phyloP scores from a whole-genome alignment of 2,329 filamentous ascomycete genomes.

The Chaetomiaceae sp. region DNA sequence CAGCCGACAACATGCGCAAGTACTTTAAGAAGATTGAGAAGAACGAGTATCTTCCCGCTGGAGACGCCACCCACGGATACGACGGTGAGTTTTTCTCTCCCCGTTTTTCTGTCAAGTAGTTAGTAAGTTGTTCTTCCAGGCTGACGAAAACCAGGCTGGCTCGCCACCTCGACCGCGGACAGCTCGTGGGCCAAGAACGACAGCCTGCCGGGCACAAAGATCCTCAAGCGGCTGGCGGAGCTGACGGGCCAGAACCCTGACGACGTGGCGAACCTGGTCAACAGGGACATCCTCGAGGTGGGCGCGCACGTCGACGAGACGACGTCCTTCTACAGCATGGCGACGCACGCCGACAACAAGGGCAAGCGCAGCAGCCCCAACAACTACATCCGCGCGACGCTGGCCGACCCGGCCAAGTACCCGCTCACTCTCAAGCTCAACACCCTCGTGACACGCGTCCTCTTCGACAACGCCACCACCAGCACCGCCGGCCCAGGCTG shows the following conservation, averaged over 20 bases:
- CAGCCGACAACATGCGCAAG: constrained; percentile 52
- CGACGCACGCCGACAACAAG: constrained; percentile 23
- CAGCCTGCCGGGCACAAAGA: constrained; percentile 19
- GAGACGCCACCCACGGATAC: constrained; percentile 47
- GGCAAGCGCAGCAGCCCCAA: constrained; percentile 40
- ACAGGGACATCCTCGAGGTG: constrained; percentile 28
- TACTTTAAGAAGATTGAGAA: constrained; percentile 55
- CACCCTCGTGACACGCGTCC: constrained; percentile 34
- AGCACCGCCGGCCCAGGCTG: constrained; percentile 13
- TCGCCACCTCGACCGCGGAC: constrained; percentile 20
- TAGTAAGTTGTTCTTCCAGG: neutral
- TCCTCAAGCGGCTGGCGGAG: constrained; percentile 22
- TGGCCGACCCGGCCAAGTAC: constrained; percentile 37
- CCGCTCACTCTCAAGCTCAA: constrained; percentile 37
- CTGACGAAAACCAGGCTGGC: constrained; percentile 18
- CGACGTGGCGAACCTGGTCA: constrained; percentile 27
- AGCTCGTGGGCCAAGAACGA: constrained; percentile 24
- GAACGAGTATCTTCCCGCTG: constrained; percentile 45
- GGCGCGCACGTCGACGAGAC: constrained; percentile 27
- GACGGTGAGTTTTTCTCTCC: constrained; percentile 31
- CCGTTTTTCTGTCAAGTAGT: neutral
- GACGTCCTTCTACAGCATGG: constrained; percentile 30
- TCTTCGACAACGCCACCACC: constrained; percentile 32
- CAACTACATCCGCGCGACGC: constrained; percentile 34
- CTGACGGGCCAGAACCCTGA: constrained; percentile 30